These are phyloP conservation scores for Apiospora saccharicola DNA, from an alignment of 2,329 filamentous ascomycete genomes.

Conservation along the genomic window DNA sequence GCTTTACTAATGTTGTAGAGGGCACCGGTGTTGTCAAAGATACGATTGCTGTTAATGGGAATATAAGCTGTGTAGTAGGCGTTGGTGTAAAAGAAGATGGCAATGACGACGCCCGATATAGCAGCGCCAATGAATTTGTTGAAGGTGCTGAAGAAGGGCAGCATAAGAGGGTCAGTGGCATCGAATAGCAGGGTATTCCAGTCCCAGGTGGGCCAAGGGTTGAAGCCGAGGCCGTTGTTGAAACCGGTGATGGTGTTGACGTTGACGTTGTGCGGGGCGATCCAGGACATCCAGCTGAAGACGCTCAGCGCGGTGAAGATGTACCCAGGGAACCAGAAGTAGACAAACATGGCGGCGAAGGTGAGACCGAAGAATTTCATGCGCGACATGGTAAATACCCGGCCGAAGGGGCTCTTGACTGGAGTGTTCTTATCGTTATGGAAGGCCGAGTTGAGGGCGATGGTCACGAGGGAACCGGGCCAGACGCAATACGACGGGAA, in stretches of 20 bases:
- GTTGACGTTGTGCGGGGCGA: conserved; percentile 47
- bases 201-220: conserved; percentile 28
- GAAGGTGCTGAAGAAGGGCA: conserved; percentile 35
- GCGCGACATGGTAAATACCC: conserved; percentile 49
- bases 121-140: conserved; percentile 33
- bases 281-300: conserved; percentile 64
- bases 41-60: conserved; percentile 57
- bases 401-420: conserved; percentile 39
- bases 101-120: conserved; percentile 31
- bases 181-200: conserved; percentile 40
- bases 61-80: conserved; percentile 30
- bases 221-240: conserved; percentile 32
- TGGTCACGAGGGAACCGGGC: conserved; percentile 55
- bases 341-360: conserved; percentile 57
- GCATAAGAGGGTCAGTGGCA: conserved; percentile 34
- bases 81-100: conserved; percentile 30
- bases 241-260: conserved; percentile 34
- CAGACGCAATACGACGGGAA: conserved; percentile 45
- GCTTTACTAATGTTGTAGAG: conserved; percentile 53
- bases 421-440: conserved; percentile 50
- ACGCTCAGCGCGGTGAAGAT: conserved; percentile 53
- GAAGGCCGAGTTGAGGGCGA: conserved; percentile 56
- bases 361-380: conserved; percentile 54
- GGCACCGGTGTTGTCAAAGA: conserved; percentile 57
- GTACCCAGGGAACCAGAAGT: conserved; percentile 59